phyloP scores from a whole-genome alignment of 1,284 basidiomycete genomes.

The Moesziomyces sp. region DNA sequence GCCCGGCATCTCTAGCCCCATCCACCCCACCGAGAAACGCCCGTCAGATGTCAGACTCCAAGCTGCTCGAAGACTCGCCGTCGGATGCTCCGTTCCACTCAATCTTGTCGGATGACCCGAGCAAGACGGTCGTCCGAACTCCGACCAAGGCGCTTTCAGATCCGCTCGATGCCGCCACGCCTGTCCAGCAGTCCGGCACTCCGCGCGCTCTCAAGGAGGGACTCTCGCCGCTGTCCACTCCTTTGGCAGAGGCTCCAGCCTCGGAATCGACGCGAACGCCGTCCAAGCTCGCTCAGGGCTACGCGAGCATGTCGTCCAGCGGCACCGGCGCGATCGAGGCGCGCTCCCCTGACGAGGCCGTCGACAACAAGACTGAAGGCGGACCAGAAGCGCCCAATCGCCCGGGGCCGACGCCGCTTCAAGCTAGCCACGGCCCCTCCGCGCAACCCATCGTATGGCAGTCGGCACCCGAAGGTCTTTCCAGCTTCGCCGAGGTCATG shows the following conservation, averaged over 20 bases:
- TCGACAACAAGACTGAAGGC: neutral
- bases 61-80: conserved; percentile 2
- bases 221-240: conserved; percentile 11
- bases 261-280: conserved; percentile 2
- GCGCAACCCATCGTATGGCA: conserved; percentile 43
- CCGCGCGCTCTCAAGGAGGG: neutral
- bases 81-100: neutral
- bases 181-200: conserved; percentile 3
- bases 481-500: conserved; percentile 36
- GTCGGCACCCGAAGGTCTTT: conserved; percentile 45
- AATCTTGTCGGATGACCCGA: conserved; percentile 22
- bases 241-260: conserved; percentile 3
- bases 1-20: conserved; percentile 4
- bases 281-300: conserved; percentile 22
- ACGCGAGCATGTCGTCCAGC: neutral
- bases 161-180: conserved; percentile 22
- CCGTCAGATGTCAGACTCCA: conserved; percentile 25
- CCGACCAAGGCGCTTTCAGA: conserved; percentile 25
- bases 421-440: conserved; percentile 15
- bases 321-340: neutral
- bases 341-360: neutral
- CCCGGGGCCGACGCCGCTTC: conserved; percentile 53
- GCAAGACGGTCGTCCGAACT: conserved; percentile 22
- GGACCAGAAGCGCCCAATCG: conserved; percentile 18
- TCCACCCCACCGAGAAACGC: conserved; percentile 1